These are phyloP conservation scores for Piper longum DNA, from an alignment of 164 flowering plant genomes.

Conservation along the genomic window DNA sequence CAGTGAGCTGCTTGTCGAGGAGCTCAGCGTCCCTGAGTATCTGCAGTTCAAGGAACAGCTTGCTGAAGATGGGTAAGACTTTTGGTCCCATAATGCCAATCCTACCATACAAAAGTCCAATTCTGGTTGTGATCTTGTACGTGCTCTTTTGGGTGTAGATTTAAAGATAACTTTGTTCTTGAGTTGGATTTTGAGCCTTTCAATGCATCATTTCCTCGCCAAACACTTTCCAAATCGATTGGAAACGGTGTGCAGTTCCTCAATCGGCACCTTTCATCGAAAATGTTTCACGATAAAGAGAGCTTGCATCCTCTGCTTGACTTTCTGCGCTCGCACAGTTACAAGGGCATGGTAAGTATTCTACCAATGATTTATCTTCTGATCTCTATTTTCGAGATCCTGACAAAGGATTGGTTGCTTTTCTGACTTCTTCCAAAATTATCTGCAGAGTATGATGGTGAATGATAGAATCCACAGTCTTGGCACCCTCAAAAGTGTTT, in stretches of 20 bases:
- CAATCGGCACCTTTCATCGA: slow-evolving; percentile 51
- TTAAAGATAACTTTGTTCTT: neutral
- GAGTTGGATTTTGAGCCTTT: slow-evolving; percentile 82
- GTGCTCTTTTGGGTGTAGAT: neutral
- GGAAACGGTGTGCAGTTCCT: slow-evolving; percentile 58
- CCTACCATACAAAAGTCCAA: too few species aligned
- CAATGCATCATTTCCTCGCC: slow-evolving; percentile 40
- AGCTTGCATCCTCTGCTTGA: slow-evolving; percentile 44
- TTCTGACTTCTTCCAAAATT: neutral
- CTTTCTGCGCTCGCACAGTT: slow-evolving; percentile 37
- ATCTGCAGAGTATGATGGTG: slow-evolving; percentile 66
- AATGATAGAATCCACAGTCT: slow-evolving; percentile 48
- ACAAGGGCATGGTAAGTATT: slow-evolving; percentile 38
- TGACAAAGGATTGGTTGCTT: neutral
- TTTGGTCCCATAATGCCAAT: slow-evolving; percentile 31
- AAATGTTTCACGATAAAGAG: slow-evolving; percentile 20
- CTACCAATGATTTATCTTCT: neutral
- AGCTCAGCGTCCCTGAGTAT: slow-evolving; percentile 48
- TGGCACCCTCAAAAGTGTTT: slow-evolving; percentile 49
- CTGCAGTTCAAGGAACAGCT: slow-evolving; percentile 67
- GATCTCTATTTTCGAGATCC: neutral
- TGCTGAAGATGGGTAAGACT: slow-evolving; percentile 30
- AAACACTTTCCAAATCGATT: slow-evolving; percentile 59
- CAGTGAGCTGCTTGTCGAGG: slow-evolving; percentile 49
- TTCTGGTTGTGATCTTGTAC: neutral